phyloP scores from a whole-genome alignment of 148 eudicot species.

The Rhododendron vialii region DNA sequence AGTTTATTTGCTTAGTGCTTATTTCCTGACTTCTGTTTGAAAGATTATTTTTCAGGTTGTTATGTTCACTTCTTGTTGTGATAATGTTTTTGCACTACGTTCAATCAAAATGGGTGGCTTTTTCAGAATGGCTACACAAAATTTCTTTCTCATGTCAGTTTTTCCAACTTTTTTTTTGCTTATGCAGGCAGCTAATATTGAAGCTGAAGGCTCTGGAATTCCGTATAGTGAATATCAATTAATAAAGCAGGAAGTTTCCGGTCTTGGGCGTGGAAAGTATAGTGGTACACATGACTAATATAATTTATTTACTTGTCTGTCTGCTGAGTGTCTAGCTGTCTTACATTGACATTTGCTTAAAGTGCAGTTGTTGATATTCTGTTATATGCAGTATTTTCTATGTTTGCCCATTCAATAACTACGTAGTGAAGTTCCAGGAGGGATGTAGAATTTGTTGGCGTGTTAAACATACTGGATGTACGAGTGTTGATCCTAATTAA shows the following conservation, averaged over 20 bases:
- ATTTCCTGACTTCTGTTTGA: background rate
- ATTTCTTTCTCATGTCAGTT: background rate
- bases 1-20: background rate
- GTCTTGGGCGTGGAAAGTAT: slow-evolving; percentile 57
- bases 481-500: background rate
- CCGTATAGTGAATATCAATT: slow-evolving; percentile 47
- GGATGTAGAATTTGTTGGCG: background rate
- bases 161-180: slow-evolving; percentile 14
- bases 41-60: background rate
- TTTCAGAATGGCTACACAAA: background rate
- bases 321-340: background rate
- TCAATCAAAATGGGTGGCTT: background rate
- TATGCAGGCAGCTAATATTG: slow-evolving; percentile 67
- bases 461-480: background rate
- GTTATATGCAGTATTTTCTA: background rate
- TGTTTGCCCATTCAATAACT: background rate
- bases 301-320: background rate
- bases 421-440: background rate
- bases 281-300: slow-evolving; percentile 39
- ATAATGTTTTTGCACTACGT: background rate
- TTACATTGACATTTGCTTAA: background rate
- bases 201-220: slow-evolving; percentile 57
- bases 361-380: background rate
- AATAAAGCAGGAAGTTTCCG: slow-evolving; percentile 39
- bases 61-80: background rate